Evolutionary conservation across 768 basidiomycete genomes (phyloP).

Genomic region (Hygrophorus russula): DNA sequence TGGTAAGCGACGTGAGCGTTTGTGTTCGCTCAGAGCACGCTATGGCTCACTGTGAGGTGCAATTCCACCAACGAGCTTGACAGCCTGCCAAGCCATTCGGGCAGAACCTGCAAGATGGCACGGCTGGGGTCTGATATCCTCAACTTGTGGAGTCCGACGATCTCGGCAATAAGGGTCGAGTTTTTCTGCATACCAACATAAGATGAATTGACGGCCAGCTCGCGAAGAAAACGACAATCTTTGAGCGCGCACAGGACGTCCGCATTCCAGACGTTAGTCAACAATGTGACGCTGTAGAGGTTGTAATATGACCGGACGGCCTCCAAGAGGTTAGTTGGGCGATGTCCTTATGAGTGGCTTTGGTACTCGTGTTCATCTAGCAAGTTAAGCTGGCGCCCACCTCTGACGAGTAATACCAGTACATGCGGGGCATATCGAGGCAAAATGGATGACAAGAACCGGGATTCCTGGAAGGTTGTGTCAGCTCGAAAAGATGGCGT

Average conservation of each 20-base stretch:
- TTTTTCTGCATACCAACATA: slow-evolving; percentile 24
- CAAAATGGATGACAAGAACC: slow-evolving; percentile 26
- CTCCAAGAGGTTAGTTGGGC: slow-evolving; percentile 16
- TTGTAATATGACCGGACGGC: slow-evolving; percentile 22
- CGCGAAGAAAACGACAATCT: slow-evolving; percentile 12
- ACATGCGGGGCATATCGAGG: slow-evolving; percentile 31
- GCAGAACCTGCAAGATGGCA: slow-evolving; percentile 28
- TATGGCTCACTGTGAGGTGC: slow-evolving; percentile 29
- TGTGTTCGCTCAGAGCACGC: neutral
- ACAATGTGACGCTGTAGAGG: slow-evolving; percentile 21
- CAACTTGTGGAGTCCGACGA: slow-evolving; percentile 19
- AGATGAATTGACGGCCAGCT: slow-evolving; percentile 24
- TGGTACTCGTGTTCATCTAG: slow-evolving; percentile 2
- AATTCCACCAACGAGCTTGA: slow-evolving; percentile 23
- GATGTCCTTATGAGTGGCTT: slow-evolving; percentile 9
- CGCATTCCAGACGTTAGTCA: slow-evolving; percentile 20
- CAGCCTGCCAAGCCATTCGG: slow-evolving; percentile 31
- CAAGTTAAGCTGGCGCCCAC: slow-evolving; percentile 18
- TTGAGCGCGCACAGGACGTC: slow-evolving; percentile 16
- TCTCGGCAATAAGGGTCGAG: slow-evolving; percentile 18
- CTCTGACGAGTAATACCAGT: slow-evolving; percentile 29
- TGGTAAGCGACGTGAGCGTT: slow-evolving; percentile 11
- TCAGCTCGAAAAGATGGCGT: neutral
- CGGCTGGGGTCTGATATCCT: slow-evolving; percentile 27
- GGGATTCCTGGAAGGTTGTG: neutral